phyloP scores from a whole-genome alignment of 2,329 filamentous ascomycete species.

The Xylariales sp. region DNA sequence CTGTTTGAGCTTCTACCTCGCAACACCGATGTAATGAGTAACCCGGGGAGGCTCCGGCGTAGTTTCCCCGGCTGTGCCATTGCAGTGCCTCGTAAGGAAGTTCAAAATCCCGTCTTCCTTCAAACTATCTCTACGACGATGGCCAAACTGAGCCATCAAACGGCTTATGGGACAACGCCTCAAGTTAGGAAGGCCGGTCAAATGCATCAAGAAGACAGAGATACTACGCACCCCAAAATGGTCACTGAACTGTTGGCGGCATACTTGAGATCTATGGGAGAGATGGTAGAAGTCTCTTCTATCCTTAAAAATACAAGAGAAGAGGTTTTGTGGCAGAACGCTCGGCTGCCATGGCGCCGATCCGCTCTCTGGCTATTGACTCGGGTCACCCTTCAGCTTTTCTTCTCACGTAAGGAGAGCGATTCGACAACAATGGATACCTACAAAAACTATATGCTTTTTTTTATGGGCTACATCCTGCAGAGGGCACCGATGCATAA shows the following conservation, averaged over 20 bases:
- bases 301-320: constrained; percentile 64
- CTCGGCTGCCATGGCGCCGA: constrained; percentile 50
- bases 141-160: constrained; percentile 37
- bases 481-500: not conserved
- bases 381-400: constrained; percentile 61
- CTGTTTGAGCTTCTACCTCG: constrained; percentile 51
- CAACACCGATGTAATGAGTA: constrained; percentile 44
- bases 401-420: not conserved
- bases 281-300: constrained; percentile 38
- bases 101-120: constrained; percentile 29
- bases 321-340: constrained; percentile 58
- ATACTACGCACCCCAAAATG: constrained; percentile 60
- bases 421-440: not conserved
- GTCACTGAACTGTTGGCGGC: constrained; percentile 61
- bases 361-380: constrained; percentile 66
- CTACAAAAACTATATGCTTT: constrained; percentile 25
- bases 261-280: constrained; percentile 56
- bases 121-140: constrained; percentile 32
- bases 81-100: constrained; percentile 37
- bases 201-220: constrained; percentile 57
- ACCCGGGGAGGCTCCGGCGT: constrained; percentile 46
- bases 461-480: constrained; percentile 15
- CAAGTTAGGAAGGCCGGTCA: constrained; percentile 50
- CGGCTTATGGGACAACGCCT: constrained; percentile 17
- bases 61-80: constrained; percentile 43